These are phyloP conservation scores for Pyrenochaeta sp. DNA, from an alignment of 2,329 filamentous ascomycete genomes.

Conservation along the genomic window DNA sequence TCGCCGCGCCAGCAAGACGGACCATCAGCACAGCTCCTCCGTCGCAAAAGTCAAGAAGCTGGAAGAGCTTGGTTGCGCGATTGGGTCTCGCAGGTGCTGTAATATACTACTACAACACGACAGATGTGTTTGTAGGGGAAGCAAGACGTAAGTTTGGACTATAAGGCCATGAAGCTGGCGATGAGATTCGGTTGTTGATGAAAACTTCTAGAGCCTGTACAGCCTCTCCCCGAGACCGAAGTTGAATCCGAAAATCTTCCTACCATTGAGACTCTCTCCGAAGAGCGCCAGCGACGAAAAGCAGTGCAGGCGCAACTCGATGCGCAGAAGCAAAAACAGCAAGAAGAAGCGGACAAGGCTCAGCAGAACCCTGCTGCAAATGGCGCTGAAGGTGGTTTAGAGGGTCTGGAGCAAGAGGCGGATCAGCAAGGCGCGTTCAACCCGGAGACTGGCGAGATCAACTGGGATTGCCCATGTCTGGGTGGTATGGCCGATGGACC, in stretches of 20 bases:
- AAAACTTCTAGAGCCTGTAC: conserved; percentile 26
- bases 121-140: conserved; percentile 85
- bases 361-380: conserved; percentile 18
- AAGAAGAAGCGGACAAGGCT: conserved; percentile 24
- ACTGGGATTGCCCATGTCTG: conserved; percentile 98
- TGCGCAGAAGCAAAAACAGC: conserved; percentile 33
- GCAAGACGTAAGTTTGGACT: conserved; percentile 67
- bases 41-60: conserved; percentile 75
- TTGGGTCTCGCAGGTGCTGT: conserved; percentile 79
- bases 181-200: conserved; percentile 16
- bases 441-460: conserved; percentile 98
- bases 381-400: conserved; percentile 50
- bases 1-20: conserved; percentile 51
- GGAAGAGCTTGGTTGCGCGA: conserved; percentile 78
- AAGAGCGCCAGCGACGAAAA: conserved; percentile 50
- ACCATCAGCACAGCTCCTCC: conserved; percentile 67
- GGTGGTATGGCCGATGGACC: conserved; percentile 97
- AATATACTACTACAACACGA: conserved; percentile 95
- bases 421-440: conserved; percentile 93
- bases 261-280: conserved; percentile 56
- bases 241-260: conserved; percentile 52
- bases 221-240: conserved; percentile 51
- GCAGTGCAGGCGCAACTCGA: conserved; percentile 41
- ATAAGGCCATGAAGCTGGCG: conserved; percentile 1
- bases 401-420: conserved; percentile 80